These are phyloP conservation scores for Cladophialophora psammophila DNA, from an alignment of 2,329 filamentous ascomycete genomes.

Conservation along the genomic window DNA sequence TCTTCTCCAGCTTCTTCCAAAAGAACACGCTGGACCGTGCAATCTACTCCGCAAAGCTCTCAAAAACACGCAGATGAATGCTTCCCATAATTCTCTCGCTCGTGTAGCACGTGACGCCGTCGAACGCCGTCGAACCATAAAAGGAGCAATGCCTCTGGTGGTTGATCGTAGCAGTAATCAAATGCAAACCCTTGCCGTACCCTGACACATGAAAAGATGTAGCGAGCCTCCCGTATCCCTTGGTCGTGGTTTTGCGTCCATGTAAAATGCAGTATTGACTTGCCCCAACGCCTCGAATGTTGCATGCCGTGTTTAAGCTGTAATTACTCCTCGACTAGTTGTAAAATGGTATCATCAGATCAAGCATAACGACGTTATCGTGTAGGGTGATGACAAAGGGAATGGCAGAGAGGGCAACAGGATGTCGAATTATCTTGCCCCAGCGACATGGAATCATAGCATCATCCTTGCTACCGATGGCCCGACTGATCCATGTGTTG, in stretches of 20 bases:
- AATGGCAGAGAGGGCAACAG: background rate
- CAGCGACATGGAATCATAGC: background rate
- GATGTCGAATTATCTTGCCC: background rate
- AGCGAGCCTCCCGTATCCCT: background rate
- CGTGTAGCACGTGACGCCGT: constrained; percentile 1
- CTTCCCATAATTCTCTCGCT: constrained; percentile 1
- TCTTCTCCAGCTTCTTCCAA: background rate
- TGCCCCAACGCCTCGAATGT: constrained; percentile 21
- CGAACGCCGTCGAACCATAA: background rate
- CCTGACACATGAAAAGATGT: constrained; percentile 8
- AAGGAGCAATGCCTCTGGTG: background rate
- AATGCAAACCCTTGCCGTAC: background rate
- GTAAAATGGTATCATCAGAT: constrained; percentile 31
- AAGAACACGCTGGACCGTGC: background rate
- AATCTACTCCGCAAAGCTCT: background rate
- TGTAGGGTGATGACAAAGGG: constrained; percentile 5
- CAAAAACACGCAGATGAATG: background rate
- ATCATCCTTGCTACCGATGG: constrained; percentile 4
- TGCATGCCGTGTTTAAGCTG: constrained; percentile 20
- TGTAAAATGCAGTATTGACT: constrained; percentile 17
- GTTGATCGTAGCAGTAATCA: constrained; percentile 2
- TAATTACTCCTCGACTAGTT: constrained; percentile 21
- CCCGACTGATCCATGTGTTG: constrained; percentile 28
- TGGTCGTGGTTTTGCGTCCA: background rate
- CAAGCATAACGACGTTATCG: constrained; percentile 30